Evolutionary conservation across 768 basidiomycete species (phyloP), one percentile per base, ranked within the genome.

Genomic region (Hortiboletus campestris): DNA sequence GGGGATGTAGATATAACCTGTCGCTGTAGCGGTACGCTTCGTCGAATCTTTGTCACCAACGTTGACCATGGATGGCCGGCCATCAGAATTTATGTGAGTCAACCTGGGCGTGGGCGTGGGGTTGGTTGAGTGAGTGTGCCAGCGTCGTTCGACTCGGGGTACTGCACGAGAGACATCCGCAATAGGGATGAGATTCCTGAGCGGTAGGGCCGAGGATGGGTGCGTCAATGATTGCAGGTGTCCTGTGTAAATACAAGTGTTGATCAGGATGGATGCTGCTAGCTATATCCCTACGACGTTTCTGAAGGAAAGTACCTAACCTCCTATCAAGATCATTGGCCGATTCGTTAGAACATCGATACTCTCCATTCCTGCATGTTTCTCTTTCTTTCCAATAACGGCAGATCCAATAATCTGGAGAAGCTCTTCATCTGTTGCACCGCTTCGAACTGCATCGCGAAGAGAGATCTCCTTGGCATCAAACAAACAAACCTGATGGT

Each of bases 291-390:
- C 53, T 61, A 60, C 54, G 40, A 39, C 42, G n/a, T 42, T 50
- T 56, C 63, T 55, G 56, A 61, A 67, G 50, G 62, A 59, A 74
- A 69, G 70, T 67, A 83, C 82, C 89, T 82, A 95, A 86, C 93
- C 93, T 73, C 93, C 94, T 72, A 95, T 95, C 57, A 91, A 76
- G 59, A 94, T 94, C 92, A 95, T 95, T 12, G 91, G 89, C 48
- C 89, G 78, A 74, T 93, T 94, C 44, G 81, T 81, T 40, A 81
- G 69, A 52, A 88, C 86, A 67, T 91, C 84, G 55, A 91, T 89
- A 55, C 81, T 79, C 65, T 88, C 85, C 91, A 92, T 92, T 38
- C 85, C 89, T 38, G 84, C 88, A 65, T 94, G 91, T 63, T 87
- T 91, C 69, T 84, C 88, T 66, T 87, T 81, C 77, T 92, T 93